phyloP scores from a whole-genome alignment of 768 basidiomycete species.

The Tulasnella sp. region DNA sequence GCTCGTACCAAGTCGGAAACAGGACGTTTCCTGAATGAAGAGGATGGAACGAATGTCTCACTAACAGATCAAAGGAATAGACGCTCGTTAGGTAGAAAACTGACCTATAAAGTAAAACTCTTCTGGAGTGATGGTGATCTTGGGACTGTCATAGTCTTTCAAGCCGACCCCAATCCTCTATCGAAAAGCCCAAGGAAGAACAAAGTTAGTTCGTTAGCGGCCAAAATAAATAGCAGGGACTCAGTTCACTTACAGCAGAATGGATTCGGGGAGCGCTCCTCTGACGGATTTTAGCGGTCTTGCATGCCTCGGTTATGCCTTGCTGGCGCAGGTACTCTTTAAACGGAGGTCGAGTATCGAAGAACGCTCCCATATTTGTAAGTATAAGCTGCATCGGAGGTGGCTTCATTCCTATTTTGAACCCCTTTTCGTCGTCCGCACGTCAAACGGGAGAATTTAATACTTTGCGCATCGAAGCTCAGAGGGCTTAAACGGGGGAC shows the following conservation, averaged over 20 bases:
- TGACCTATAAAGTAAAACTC: background rate
- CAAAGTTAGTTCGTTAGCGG: background rate
- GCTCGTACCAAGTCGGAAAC: background rate
- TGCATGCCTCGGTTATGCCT: background rate
- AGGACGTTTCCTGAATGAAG: background rate
- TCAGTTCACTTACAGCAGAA: background rate
- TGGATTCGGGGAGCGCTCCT: background rate
- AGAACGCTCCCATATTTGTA: background rate
- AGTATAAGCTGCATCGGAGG: background rate
- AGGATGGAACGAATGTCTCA: background rate
- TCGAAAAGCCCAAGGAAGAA: background rate
- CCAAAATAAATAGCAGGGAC: background rate
- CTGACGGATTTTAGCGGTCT: background rate
- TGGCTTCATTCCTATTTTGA: background rate
- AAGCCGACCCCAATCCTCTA: background rate
- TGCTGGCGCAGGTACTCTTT: background rate
- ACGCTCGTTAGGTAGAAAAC: background rate
- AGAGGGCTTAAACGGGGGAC: background rate
- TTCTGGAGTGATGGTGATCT: background rate
- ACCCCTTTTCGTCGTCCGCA: background rate
- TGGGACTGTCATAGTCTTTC: background rate
- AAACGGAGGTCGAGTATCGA: background rate
- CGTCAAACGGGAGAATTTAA: background rate
- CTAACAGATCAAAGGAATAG: background rate
- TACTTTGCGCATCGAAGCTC: background rate